These are phyloP conservation scores for Sugiyamaella qingdaonensis DNA, from an alignment of 805 yeast species.

Conservation along the genomic window DNA sequence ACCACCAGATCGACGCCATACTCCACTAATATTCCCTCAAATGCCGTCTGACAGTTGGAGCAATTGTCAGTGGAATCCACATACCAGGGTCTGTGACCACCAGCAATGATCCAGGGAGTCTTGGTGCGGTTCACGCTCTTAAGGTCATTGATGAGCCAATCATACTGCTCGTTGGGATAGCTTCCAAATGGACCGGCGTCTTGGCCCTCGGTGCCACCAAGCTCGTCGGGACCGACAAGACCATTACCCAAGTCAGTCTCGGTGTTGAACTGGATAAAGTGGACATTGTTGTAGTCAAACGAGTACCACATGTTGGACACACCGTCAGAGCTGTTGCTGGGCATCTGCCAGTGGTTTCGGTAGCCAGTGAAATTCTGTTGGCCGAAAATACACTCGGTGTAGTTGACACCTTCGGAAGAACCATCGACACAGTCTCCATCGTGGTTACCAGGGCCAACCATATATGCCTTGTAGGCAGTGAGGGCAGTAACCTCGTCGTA, in stretches of 20 bases:
- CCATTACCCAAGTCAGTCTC: constrained; percentile 27
- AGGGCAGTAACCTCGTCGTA: constrained; percentile 15
- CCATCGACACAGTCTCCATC: constrained; percentile 23
- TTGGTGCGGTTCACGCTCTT: constrained; percentile 23
- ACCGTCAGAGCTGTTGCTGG: constrained; percentile 24
- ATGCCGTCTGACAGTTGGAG: constrained; percentile 18
- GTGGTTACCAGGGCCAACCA: constrained; percentile 26
- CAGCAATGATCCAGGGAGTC: constrained; percentile 25
- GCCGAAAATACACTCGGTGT: constrained; percentile 18
- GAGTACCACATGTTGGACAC: constrained; percentile 29
- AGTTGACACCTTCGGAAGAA: constrained; percentile 8
- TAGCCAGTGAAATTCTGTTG: constrained; percentile 29
- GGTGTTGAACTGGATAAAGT: constrained; percentile 25
- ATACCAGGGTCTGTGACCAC: constrained; percentile 29
- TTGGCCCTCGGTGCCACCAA: constrained; percentile 16
- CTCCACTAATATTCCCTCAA: constrained; percentile 18
- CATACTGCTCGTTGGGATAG: constrained; percentile 21
- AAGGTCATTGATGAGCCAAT: constrained; percentile 27
- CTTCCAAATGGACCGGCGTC: constrained; percentile 26
- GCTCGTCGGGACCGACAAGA: constrained; percentile 21
- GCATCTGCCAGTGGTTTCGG: constrained; percentile 27
- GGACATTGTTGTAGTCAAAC: constrained; percentile 29
- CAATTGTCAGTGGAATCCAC: constrained; percentile 15
- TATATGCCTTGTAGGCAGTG: constrained; percentile 16
- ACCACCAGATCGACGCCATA: constrained; percentile 22